A percentile compares a stretch with the other conserved stretches of the same genome.
Evolutionary conservation across 1,284 basidiomycete genomes (phyloP).

Genomic region (Afroboletus lepidellus): DNA sequence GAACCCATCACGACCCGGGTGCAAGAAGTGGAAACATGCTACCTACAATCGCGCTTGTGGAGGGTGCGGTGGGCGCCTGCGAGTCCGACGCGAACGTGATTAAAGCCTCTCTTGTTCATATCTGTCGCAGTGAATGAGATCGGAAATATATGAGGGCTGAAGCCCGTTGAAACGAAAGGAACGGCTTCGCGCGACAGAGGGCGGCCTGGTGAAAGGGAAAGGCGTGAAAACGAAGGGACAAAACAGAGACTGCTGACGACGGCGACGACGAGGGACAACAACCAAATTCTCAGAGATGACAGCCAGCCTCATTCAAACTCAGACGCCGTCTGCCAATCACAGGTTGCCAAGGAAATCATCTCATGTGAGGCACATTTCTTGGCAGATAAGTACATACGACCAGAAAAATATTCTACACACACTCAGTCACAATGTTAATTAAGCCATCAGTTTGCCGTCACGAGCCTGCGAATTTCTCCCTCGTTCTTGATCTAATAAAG

Average conservation of each 20-base stretch:
- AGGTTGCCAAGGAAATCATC: neutral
- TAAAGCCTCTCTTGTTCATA: constrained; percentile 34
- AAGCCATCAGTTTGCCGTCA: constrained; percentile 6
- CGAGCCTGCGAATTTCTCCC: constrained; percentile 13
- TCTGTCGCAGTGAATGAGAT: neutral
- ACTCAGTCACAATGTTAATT: no score
- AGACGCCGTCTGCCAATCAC: constrained; percentile 9
- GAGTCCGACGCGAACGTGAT: constrained; percentile 28
- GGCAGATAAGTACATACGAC: constrained; percentile 6
- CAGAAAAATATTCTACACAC: no score
- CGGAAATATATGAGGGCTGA: constrained; percentile 5
- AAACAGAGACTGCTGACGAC: neutral
- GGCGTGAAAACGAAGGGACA: constrained; percentile 15
- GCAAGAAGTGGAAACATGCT: neutral
- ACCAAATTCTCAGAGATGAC: no score
- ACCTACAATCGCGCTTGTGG: constrained; percentile 24
- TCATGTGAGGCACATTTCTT: constrained; percentile 7
- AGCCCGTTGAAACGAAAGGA: constrained; percentile 24
- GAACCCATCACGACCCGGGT: constrained; percentile 3
- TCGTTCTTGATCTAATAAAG: constrained; percentile 13
- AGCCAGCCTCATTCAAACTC: constrained; percentile 28
- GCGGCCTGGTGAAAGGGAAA: constrained; percentile 24
- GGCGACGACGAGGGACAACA: constrained; percentile 10
- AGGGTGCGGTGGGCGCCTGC: constrained; percentile 23
- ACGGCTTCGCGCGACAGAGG: constrained; percentile 23